These are phyloP conservation scores for Chenopodium album DNA, from an alignment of 148 eudicot genomes.

Conservation along the genomic window DNA sequence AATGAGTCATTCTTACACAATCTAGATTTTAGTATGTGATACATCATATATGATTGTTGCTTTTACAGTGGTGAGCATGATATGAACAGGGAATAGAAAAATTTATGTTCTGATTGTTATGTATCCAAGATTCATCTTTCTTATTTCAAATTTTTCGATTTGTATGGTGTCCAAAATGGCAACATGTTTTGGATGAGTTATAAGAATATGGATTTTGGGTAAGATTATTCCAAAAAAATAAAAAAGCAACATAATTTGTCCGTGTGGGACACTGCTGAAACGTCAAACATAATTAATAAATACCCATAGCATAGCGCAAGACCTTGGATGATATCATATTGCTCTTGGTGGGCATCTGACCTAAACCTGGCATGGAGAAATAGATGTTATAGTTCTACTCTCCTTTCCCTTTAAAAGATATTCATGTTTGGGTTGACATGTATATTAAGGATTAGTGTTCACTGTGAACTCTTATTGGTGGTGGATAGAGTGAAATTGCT, in stretches of 20 bases:
- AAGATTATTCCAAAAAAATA: neutral
- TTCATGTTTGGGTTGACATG: neutral
- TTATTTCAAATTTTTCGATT: neutral
- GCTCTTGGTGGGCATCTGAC: neutral
- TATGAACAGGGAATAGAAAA: neutral
- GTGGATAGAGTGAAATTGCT: too few species aligned
- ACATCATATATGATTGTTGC: neutral
- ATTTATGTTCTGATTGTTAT: neutral
- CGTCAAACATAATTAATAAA: neutral
- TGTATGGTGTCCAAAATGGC: neutral
- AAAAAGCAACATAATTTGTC: neutral
- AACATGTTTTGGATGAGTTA: neutral
- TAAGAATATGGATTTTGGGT: neutral
- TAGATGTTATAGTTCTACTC: neutral
- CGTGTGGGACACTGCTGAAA: neutral
- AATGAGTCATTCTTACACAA: neutral
- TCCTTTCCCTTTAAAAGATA: too few species aligned
- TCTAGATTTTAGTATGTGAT: neutral
- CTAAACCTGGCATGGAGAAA: neutral
- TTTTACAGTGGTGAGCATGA: neutral
- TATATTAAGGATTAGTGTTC: neutral
- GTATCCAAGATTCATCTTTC: neutral
- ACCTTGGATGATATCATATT: neutral
- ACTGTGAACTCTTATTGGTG: neutral
- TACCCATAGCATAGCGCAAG: neutral